Evolutionary conservation across 2,329 filamentous ascomycete genomes (phyloP).

Genomic region (Neurospora sp.): DNA sequence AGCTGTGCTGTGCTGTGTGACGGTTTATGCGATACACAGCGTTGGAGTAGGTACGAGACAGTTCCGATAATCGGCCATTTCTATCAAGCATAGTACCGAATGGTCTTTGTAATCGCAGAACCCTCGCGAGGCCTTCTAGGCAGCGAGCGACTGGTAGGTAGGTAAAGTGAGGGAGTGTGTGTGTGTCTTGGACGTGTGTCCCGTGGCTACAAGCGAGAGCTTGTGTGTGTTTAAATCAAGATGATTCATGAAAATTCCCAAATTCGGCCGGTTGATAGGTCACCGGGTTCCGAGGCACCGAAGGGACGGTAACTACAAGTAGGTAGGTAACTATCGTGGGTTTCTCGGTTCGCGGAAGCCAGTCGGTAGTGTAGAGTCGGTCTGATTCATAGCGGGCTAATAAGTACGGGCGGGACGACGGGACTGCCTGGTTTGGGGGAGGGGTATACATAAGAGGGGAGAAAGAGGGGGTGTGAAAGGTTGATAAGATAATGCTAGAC

Average conservation of each 20-base stretch:
- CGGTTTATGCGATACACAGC: not conserved
- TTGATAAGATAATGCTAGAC: not conserved
- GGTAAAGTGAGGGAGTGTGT: not conserved
- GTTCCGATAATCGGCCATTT: not conserved
- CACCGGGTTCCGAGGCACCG: not conserved
- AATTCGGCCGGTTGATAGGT: not conserved
- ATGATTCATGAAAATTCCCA: not conserved
- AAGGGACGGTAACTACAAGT: not conserved
- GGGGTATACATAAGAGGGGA: not conserved
- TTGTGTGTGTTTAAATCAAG: not conserved
- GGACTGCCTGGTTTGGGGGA: not conserved
- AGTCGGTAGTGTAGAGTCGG: not conserved
- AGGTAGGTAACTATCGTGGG: not conserved
- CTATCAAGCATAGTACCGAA: not conserved
- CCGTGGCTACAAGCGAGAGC: not conserved
- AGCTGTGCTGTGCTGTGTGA: not conserved
- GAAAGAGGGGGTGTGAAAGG: not conserved
- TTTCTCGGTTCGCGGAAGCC: not conserved
- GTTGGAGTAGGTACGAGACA: not conserved
- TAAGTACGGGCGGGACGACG: not conserved
- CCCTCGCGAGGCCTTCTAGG: not conserved
- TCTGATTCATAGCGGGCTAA: not conserved
- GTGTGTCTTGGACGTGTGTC: not conserved
- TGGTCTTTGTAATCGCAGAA: not conserved
- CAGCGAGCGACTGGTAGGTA: not conserved